Conservation (phyloP, 345 rosid genomes). For the Turritis glabra region DNA sequence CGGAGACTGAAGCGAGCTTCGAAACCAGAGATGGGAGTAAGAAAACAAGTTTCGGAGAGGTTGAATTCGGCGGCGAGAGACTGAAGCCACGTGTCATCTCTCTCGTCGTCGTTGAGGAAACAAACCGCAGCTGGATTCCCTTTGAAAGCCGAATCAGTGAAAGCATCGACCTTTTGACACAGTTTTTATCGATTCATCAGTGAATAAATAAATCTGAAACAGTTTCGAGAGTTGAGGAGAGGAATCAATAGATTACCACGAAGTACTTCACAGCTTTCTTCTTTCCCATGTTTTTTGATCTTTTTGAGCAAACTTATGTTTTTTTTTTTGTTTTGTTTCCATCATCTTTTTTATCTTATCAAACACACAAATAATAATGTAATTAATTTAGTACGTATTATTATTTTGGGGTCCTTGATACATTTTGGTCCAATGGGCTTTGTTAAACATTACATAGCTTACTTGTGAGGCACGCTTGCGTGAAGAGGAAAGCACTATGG, state of each 20-base stretch:
- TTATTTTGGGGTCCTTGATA: no score
- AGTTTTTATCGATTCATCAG: neutral
- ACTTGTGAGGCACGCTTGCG: no score
- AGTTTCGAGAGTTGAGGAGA: neutral
- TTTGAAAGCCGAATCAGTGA: slow-evolving; percentile 71
- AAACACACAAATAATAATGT: no score
- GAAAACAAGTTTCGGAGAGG: slow-evolving; percentile 53
- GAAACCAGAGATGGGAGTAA: slow-evolving; percentile 33
- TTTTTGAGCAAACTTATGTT: no score
- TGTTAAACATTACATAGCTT: no score
- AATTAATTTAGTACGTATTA: no score
- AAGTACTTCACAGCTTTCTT: slow-evolving; percentile 47
- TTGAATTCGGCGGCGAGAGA: slow-evolving; percentile 61
- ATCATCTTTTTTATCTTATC: no score
- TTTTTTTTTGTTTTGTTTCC: no score
- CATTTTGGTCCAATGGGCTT: no score
- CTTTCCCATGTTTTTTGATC: slow-evolving; percentile 43
- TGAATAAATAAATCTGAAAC: neutral
- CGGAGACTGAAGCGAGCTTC: slow-evolving; percentile 52
- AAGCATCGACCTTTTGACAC: slow-evolving; percentile 60
- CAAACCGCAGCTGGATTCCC: slow-evolving; percentile 94
- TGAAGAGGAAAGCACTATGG: no score
- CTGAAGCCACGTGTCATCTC: slow-evolving; percentile 74
- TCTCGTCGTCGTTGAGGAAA: slow-evolving; percentile 55
- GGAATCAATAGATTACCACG: slow-evolving; percentile 32